Evolutionary conservation across 2,329 filamentous ascomycete genomes (phyloP), one percentile per base, ranked within the genome.

Genomic region (Xylariaceae sp.): DNA sequence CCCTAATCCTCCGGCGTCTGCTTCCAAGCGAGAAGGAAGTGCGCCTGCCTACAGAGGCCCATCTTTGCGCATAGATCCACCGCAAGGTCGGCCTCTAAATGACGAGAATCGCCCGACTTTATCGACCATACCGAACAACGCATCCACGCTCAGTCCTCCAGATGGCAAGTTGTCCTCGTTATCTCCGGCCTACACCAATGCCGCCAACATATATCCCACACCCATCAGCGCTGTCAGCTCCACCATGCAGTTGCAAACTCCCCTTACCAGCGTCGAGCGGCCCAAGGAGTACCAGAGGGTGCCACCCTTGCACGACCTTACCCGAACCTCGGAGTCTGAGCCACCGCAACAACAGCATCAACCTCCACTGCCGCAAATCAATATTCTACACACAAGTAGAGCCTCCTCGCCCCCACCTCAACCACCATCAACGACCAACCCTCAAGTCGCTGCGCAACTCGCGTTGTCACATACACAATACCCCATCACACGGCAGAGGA

Each of bases 11-110:
- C 54, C 59, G 30, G 55, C 58, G 18, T 56, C 61, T 22, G 50
- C 55, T 11, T 48, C 53, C 12, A 76, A 80, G 59, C 73, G 79
- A 39, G 78, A 83, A 55, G 13, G 16, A 17, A 68, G 76, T 32
- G 56, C 80, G 39, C 73, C 78, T 38, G 71, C 72, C 38, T 82
- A 81, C 61, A 78, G 80, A 42, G 78, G 79, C 43, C 80, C 79
- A 55, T 65, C 70, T 41, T 68, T 84, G 41, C 74, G 80, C 32
- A 80, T 84, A 51, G 78, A 83, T 60, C 76, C 79, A 35, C 79
- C 79, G 30, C 76, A 81, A 54, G 74, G 74, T 52, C 73, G 74
- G 28, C 7, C 30, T 39, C 63, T 71, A 48, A 68, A 71, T 40
- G 79, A 81, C 38, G 79, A 82, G 51, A 76, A 81, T 54, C 69